Percentiles rank a stretch among this genome's conserved stretches.
These are phyloP conservation scores for Leucogyrophana mollusca DNA, from an alignment of 768 basidiomycete species.

Conservation along the genomic window DNA sequence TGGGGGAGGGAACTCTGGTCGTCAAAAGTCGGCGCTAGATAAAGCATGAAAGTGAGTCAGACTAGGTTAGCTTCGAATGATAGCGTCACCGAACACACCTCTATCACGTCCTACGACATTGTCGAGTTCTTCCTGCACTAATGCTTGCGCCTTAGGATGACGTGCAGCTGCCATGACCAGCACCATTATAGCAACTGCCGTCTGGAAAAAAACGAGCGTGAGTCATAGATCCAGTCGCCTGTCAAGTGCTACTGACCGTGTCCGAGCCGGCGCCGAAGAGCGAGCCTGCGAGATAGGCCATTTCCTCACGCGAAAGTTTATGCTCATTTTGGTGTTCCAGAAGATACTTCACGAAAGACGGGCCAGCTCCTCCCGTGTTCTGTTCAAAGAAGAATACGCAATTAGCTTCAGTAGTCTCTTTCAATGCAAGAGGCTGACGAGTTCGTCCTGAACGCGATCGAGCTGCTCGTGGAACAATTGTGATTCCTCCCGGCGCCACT, in stretches of 20 bases:
- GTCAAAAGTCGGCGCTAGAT: conserved; percentile 38
- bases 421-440: no score
- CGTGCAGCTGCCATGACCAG: conserved; percentile 57
- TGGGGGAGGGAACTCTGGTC: conserved; percentile 36
- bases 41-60: no score
- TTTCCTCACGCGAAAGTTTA: conserved; percentile 54
- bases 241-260: conserved; percentile 35
- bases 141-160: conserved; percentile 49
- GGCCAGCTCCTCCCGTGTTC: conserved; percentile 21
- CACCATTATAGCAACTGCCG: conserved; percentile 56
- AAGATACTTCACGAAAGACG: conserved; percentile 58
- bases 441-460: conserved; percentile 39
- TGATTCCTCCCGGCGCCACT: conserved; percentile 56
- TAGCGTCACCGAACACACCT: conserved; percentile 15
- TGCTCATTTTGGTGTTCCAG: conserved; percentile 54
- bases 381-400: conserved; percentile 31
- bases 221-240: background rate
- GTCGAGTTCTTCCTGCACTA: conserved; percentile 57
- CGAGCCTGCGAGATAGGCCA: conserved; percentile 60
- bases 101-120: conserved; percentile 45
- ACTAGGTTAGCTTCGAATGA: no score
- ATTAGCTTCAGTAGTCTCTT: no score
- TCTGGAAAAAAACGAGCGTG: conserved; percentile 26
- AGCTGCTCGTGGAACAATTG: conserved; percentile 54
- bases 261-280: conserved; percentile 70